These are phyloP conservation scores for Pleurozium schreberi DNA, from an alignment of 225 moss, liverwort and hornwort species.

Conservation along the genomic window DNA sequence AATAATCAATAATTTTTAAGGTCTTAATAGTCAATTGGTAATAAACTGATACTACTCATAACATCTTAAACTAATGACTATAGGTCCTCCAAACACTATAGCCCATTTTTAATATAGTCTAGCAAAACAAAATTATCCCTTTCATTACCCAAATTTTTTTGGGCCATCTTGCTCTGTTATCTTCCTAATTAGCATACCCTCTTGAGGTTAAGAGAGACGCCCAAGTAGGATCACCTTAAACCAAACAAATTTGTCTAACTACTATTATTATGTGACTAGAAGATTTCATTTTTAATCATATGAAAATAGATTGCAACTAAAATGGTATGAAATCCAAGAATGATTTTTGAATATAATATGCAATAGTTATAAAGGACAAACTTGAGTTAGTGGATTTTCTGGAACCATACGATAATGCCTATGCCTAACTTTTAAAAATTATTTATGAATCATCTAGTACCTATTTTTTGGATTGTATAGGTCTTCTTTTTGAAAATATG, in stretches of 20 bases:
- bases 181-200: not conserved
- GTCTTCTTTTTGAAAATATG: too few species aligned
- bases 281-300: not conserved
- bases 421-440: not conserved
- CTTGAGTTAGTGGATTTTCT: not conserved
- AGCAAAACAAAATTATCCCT: fast-evolving
- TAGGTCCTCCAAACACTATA: fast-evolving
- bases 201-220: not conserved
- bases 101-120: not conserved
- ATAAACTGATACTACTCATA: not conserved
- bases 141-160: not conserved
- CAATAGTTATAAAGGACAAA: not conserved
- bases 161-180: fast-evolving
- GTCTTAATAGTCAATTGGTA: not conserved
- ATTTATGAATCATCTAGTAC: not conserved
- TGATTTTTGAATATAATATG: not conserved
- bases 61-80: not conserved
- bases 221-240: not conserved
- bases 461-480: too few species aligned
- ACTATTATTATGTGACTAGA: not conserved
- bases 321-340: not conserved
- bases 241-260: not conserved
- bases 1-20: too few species aligned
- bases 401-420: not conserved
- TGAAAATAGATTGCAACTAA: not conserved